Evolutionary conservation across 1,284 basidiomycete species (phyloP).

Genomic region (Tilletiaria anomala): DNA sequence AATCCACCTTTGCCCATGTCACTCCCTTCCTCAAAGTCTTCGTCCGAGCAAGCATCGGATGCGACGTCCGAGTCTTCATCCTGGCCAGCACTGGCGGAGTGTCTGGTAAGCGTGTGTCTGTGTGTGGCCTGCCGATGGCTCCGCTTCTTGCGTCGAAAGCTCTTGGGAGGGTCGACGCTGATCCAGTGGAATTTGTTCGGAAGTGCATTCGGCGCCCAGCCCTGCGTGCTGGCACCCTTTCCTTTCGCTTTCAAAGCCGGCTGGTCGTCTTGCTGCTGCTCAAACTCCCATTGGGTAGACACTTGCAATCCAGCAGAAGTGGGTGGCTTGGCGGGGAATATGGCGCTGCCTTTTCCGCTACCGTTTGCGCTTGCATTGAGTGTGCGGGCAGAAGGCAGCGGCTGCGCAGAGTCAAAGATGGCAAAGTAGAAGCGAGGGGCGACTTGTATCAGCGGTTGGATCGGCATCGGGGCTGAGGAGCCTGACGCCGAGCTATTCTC

Average conservation of each 20-base stretch:
- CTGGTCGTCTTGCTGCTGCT: background rate
- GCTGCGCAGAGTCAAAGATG: constrained; percentile 3
- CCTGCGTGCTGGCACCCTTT: background rate
- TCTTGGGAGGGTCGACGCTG: constrained; percentile 6
- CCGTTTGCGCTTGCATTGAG: background rate
- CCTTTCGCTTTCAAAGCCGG: too few relatives aligned
- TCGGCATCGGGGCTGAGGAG: background rate
- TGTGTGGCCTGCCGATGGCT: too few relatives aligned
- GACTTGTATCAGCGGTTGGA: constrained; percentile 1
- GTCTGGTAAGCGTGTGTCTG: too few relatives aligned
- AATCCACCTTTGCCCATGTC: too few relatives aligned
- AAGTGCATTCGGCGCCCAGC: constrained; percentile 5
- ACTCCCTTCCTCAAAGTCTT: too few relatives aligned
- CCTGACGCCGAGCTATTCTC: too few relatives aligned
- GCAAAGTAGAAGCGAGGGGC: constrained; percentile 3
- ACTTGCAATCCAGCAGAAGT: background rate
- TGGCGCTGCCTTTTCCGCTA: background rate
- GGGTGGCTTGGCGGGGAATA: background rate
- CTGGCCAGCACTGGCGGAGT: too few relatives aligned
- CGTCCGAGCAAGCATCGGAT: too few relatives aligned
- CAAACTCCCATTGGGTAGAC: background rate
- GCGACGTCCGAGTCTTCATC: too few relatives aligned
- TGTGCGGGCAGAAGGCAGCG: background rate
- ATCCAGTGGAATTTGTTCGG: constrained; percentile 25
- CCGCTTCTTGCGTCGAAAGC: too few relatives aligned